phyloP scores from a whole-genome alignment of 306 rosid genomes.

The Sophora flavescens region DNA sequence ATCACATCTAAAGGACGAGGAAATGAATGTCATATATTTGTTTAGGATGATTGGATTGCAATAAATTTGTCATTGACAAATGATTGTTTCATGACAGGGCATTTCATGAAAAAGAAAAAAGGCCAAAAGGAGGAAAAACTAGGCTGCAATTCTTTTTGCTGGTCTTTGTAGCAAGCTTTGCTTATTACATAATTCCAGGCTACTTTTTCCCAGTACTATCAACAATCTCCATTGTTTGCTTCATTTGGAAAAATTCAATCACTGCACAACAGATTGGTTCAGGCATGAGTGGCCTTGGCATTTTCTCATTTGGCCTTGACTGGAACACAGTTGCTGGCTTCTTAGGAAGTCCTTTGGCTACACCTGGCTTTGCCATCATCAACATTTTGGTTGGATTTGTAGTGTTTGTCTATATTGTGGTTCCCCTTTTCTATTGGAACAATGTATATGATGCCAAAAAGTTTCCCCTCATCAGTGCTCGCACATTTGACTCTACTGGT shows the following conservation, averaged over 20 bases:
- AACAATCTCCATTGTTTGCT: slow-evolving; percentile 67
- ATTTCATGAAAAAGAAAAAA: slow-evolving; percentile 78
- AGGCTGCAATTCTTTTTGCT: slow-evolving; percentile 83
- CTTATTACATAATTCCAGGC: slow-evolving; percentile 76
- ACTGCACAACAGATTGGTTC: slow-evolving; percentile 93
- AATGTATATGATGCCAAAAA: slow-evolving; percentile 71
- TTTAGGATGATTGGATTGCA: background rate
- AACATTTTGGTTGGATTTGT: slow-evolving; percentile 67
- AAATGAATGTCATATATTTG: background rate
- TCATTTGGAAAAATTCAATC: slow-evolving; percentile 77
- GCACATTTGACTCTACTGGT: slow-evolving; percentile 71
- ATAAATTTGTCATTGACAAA: background rate
- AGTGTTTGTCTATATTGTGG: slow-evolving; percentile 49
- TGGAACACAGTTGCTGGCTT: slow-evolving; percentile 84
- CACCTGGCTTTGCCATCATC: slow-evolving; percentile 73
- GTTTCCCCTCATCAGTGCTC: slow-evolving; percentile 78
- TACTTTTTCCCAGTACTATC: slow-evolving; percentile 78
- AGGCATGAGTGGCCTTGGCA: slow-evolving; percentile 74
- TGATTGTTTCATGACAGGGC: slow-evolving; percentile 61
- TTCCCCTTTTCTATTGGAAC: slow-evolving; percentile 77
- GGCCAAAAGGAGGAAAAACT: slow-evolving; percentile 71
- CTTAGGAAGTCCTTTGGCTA: slow-evolving; percentile 75
- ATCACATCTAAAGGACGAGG: background rate
- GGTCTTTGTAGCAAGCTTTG: slow-evolving; percentile 70
- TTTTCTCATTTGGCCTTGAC: slow-evolving; percentile 78